phyloP scores from a whole-genome alignment of 2,329 filamentous ascomycete genomes.

The Clonostachys byssicola region DNA sequence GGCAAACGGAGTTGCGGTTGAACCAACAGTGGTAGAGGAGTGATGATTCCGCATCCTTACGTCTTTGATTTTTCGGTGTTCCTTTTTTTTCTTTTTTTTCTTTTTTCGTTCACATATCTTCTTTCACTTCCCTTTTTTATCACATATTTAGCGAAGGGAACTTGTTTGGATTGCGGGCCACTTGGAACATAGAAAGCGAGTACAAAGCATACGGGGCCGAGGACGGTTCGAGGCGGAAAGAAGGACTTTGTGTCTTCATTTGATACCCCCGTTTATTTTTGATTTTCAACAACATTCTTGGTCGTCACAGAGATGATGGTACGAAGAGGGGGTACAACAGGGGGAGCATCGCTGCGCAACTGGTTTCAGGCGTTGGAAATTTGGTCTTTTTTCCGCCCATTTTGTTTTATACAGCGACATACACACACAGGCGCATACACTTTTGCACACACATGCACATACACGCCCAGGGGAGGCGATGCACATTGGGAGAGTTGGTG shows the following conservation, averaged over 20 bases:
- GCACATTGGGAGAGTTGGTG: background rate
- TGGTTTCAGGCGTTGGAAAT: too few species aligned
- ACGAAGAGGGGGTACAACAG: too few species aligned
- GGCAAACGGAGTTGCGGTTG: constrained; percentile 4
- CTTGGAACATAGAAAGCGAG: too few species aligned
- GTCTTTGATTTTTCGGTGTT: background rate
- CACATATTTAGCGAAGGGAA: too few species aligned
- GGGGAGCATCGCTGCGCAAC: too few species aligned
- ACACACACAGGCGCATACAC: background rate
- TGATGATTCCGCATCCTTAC: background rate
- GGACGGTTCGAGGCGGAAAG: background rate
- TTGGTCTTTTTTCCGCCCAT: background rate
- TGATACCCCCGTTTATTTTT: constrained; percentile 14
- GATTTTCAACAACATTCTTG: background rate
- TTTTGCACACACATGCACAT: background rate
- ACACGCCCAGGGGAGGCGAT: background rate
- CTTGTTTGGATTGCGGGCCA: too few species aligned
- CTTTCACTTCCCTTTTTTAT: background rate
- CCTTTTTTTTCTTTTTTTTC: background rate
- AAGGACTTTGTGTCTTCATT: constrained; percentile 4
- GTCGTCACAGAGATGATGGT: too few species aligned
- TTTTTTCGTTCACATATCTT: background rate
- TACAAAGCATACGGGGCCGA: too few species aligned
- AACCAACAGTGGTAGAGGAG: constrained; percentile 5
- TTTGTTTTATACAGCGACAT: constrained; percentile 3